phyloP scores from a whole-genome alignment of 2,329 filamentous ascomycete genomes.

The Dothiorella sarmentorum region DNA sequence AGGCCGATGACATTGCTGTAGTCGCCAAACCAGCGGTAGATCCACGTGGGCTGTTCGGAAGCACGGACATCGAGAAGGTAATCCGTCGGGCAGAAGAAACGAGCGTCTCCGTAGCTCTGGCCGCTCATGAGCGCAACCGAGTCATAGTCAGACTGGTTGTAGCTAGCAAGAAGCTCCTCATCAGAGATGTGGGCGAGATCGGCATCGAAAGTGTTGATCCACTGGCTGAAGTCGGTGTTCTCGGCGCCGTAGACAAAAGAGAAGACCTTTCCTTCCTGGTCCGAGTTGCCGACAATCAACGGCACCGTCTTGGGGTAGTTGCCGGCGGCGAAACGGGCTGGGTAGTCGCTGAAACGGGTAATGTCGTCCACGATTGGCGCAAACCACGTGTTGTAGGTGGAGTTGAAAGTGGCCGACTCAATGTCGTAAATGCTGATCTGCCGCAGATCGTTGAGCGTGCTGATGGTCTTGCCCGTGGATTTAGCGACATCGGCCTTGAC shows the following conservation, averaged over 20 bases:
- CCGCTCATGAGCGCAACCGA: slow-evolving; percentile 43
- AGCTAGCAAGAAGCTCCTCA: slow-evolving; percentile 31
- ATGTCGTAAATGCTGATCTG: slow-evolving; percentile 17
- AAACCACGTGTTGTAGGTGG: slow-evolving; percentile 22
- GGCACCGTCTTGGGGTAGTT: slow-evolving; percentile 23
- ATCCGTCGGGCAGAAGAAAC: slow-evolving; percentile 42
- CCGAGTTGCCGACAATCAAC: slow-evolving; percentile 29
- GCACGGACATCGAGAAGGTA: slow-evolving; percentile 40
- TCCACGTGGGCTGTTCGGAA: slow-evolving; percentile 39
- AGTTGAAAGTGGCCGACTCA: slow-evolving; percentile 23
- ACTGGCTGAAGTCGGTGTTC: slow-evolving; percentile 38
- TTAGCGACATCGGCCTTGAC: slow-evolving; percentile 17
- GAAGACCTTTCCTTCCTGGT: slow-evolving; percentile 28
- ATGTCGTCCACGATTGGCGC: slow-evolving; percentile 21
- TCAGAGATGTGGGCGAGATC: slow-evolving; percentile 40
- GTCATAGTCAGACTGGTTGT: slow-evolving; percentile 36
- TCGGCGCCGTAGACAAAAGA: slow-evolving; percentile 26
- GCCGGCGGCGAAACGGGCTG: slow-evolving; percentile 26
- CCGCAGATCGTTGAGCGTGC: slow-evolving; percentile 11
- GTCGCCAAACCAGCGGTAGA: slow-evolving; percentile 44
- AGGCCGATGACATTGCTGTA: slow-evolving; percentile 40
- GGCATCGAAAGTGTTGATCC: slow-evolving; percentile 45
- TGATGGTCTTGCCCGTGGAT: slow-evolving; percentile 8
- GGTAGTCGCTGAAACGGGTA: slow-evolving; percentile 22
- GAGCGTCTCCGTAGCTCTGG: slow-evolving; percentile 44